Conservation (phyloP, 768 basidiomycete genomes). For the Cyathus striatus region DNA sequence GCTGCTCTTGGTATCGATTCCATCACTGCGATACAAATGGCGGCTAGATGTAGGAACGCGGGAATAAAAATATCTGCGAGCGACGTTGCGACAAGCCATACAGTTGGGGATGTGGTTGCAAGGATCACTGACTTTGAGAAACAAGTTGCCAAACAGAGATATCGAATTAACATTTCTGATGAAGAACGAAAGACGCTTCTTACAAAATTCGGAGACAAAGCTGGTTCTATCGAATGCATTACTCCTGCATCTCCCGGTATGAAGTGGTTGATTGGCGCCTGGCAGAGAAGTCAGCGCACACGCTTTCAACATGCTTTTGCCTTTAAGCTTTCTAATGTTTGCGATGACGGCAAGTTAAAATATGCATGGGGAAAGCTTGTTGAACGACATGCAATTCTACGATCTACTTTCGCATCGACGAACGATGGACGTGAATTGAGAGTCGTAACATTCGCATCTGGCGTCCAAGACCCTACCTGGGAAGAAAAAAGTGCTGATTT, state of each 20-base stretch:
- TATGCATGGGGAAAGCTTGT: slow-evolving; percentile 32
- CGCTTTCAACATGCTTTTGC: slow-evolving; percentile 41
- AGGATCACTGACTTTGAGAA: slow-evolving; percentile 6
- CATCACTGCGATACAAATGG: slow-evolving; percentile 42
- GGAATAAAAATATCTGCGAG: slow-evolving; percentile 28
- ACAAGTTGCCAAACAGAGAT: neutral
- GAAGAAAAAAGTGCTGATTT: slow-evolving; percentile 10
- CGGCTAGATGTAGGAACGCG: slow-evolving; percentile 28
- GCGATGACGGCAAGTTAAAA: slow-evolving; percentile 22
- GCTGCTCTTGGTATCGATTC: slow-evolving; percentile 42
- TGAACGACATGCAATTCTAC: slow-evolving; percentile 29
- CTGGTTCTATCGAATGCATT: slow-evolving; percentile 15
- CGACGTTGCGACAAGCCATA: slow-evolving; percentile 36
- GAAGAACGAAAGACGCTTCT: slow-evolving; percentile 14
- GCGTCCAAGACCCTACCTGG: slow-evolving; percentile 13
- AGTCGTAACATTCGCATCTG: slow-evolving; percentile 17
- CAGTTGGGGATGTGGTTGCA: slow-evolving; percentile 24
- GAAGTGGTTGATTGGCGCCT: slow-evolving; percentile 35
- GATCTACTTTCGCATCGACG: slow-evolving; percentile 36
- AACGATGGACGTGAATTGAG: slow-evolving; percentile 16
- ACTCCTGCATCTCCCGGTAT: slow-evolving; percentile 22
- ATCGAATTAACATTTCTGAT: slow-evolving; percentile 4
- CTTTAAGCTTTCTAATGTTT: slow-evolving; percentile 22
- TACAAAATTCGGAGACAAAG: slow-evolving; percentile 9
- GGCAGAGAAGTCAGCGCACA: slow-evolving; percentile 34